Evolutionary conservation across 768 basidiomycete species (phyloP).

Genomic region (Hydnum rufescens): DNA sequence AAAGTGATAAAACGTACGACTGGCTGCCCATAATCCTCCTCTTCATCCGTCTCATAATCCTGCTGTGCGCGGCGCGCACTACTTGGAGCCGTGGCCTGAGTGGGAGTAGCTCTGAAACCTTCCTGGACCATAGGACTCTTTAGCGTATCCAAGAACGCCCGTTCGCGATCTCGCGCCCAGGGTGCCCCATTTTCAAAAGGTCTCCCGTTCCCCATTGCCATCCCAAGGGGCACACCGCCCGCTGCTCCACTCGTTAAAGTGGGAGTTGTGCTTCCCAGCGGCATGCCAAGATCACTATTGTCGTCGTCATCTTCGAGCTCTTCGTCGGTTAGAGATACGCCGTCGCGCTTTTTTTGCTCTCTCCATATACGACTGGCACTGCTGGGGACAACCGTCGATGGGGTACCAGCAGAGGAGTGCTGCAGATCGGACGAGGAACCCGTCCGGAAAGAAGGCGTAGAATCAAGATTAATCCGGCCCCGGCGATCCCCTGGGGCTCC

Average conservation of each 20-base stretch:
- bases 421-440: too few species aligned
- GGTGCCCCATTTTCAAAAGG: too few species aligned
- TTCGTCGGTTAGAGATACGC: neutral
- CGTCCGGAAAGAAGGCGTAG: too few species aligned
- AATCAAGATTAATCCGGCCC: slow-evolving; percentile 35
- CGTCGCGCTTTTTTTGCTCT: neutral
- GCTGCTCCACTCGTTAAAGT: neutral
- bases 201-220: too few species aligned
- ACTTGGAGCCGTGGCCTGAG: too few species aligned
- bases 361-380: neutral
- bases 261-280: neutral
- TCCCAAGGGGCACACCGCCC: too few species aligned
- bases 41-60: neutral
- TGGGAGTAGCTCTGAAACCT: too few species aligned
- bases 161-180: too few species aligned
- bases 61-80: neutral
- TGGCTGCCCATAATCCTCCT: neutral
- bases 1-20: too few species aligned
- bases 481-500: slow-evolving; percentile 59
- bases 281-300: neutral
- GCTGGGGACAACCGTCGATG: neutral
- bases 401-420: neutral
- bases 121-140: too few species aligned
- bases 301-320: neutral
- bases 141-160: too few species aligned